Evolutionary conservation across 805 yeast species (phyloP).

Genomic region (Metschnikowia kunwiensis): DNA sequence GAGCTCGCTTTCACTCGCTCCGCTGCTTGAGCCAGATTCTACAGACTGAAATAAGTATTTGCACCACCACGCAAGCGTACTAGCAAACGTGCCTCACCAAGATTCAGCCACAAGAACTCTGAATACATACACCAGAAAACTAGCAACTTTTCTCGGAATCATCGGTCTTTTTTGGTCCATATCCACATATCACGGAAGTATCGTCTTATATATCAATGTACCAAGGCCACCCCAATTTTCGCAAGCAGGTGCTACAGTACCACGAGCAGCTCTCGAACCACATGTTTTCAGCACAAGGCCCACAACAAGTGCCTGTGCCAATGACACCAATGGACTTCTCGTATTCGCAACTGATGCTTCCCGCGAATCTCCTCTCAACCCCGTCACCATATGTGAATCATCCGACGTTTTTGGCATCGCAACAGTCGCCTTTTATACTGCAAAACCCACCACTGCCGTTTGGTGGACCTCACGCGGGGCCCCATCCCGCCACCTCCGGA

Average conservation of each 20-base stretch:
- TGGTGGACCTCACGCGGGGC: no score
- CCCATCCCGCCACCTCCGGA: neutral
- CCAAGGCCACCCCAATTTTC: constrained; percentile 5
- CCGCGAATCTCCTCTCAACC: constrained; percentile 49
- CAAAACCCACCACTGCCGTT: constrained; percentile 5
- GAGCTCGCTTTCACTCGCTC: neutral
- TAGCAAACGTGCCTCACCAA: neutral
- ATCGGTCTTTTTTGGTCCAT: neutral
- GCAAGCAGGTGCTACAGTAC: constrained; percentile 8
- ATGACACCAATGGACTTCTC: constrained; percentile 52
- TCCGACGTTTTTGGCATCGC: constrained; percentile 23
- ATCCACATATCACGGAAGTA: neutral
- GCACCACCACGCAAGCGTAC: neutral
- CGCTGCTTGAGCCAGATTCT: neutral
- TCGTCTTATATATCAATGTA: no score
- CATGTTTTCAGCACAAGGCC: constrained; percentile 4
- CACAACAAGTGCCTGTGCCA: constrained; percentile 12
- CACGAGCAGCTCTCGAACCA: constrained; percentile 8
- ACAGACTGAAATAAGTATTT: neutral
- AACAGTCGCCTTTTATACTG: constrained; percentile 12
- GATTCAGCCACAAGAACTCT: neutral
- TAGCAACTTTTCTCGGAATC: neutral
- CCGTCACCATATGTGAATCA: constrained; percentile 55
- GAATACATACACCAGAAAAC: neutral
- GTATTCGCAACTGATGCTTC: constrained; percentile 60